Percentiles rank a stretch among this genome's conserved stretches.
phyloP scores from a whole-genome alignment of 129 eudicot genomes.

The Apium graveolens region DNA sequence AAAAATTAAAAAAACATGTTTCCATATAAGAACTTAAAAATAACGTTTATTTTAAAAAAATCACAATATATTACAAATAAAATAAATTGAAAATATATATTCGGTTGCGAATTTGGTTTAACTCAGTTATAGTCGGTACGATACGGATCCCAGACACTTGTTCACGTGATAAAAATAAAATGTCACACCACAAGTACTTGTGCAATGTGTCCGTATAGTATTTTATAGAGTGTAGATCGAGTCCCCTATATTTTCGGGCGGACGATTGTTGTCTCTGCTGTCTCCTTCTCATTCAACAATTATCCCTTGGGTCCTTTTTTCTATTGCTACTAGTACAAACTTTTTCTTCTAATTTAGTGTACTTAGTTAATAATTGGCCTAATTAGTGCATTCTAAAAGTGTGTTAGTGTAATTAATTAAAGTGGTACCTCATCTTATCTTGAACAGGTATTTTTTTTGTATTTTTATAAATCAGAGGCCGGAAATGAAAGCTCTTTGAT shows the following conservation, averaged over 20 bases:
- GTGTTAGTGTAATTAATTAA: not conserved
- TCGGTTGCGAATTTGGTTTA: no score
- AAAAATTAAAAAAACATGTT: no score
- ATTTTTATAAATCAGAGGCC: not conserved
- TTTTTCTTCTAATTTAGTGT: not conserved
- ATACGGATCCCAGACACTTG: no score
- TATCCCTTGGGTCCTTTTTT: constrained; percentile 37
- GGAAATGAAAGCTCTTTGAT: not conserved
- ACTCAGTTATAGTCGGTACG: no score
- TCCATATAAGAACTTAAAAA: no score
- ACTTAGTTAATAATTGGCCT: not conserved
- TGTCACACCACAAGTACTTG: no score
- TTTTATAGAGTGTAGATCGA: constrained; percentile 5
- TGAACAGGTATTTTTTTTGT: not conserved
- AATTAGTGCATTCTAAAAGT: not conserved
- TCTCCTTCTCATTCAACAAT: constrained; percentile 55
- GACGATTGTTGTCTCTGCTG: constrained; percentile 81
- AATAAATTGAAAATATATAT: no score
- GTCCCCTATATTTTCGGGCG: constrained; percentile 94
- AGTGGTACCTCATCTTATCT: not conserved
- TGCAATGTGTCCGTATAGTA: not conserved
- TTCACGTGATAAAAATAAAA: no score
- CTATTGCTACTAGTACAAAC: not conserved
- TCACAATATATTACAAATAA: no score
- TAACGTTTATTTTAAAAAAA: no score